Conservation (phyloP, 768 basidiomycete genomes). For the Pleurotus tuber-regium region DNA sequence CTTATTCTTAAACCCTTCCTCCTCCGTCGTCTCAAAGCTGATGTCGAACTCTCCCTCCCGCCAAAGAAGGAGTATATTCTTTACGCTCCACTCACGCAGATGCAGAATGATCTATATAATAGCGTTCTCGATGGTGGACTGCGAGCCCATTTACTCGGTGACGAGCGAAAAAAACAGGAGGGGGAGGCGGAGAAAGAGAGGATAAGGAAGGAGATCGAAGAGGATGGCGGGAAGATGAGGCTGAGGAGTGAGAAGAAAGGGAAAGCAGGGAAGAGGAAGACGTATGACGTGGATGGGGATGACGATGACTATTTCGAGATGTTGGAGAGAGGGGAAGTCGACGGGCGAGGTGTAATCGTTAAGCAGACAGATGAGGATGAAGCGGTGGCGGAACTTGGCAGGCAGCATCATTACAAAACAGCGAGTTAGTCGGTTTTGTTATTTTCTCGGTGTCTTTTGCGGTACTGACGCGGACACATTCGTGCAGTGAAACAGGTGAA, state of each 20-base stretch:
- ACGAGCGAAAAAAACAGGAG: constrained; percentile 28
- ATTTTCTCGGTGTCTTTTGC: not conserved
- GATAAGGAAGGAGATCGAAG: constrained; percentile 23
- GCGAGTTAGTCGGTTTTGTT: constrained; percentile 45
- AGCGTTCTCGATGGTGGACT: constrained; percentile 71
- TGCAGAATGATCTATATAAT: constrained; percentile 85
- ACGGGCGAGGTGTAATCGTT: constrained; percentile 29
- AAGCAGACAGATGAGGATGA: constrained; percentile 31
- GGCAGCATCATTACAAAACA: constrained; percentile 54
- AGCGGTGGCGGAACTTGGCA: constrained; percentile 49
- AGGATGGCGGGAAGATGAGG: constrained; percentile 20
- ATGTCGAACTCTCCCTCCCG: constrained; percentile 78
- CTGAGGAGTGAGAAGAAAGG: constrained; percentile 31
- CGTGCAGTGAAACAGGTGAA: constrained; percentile 76
- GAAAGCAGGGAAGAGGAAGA: constrained; percentile 28
- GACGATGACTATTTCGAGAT: constrained; percentile 65
- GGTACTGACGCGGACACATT: not conserved
- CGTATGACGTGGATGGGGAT: constrained; percentile 55
- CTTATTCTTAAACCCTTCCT: constrained; percentile 95
- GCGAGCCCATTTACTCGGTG: constrained; percentile 56
- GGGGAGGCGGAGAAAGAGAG: constrained; percentile 21
- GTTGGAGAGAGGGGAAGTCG: constrained; percentile 48
- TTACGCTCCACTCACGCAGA: constrained; percentile 81
- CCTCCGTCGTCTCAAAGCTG: constrained; percentile 85
- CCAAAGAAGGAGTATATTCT: constrained; percentile 95